A percentile compares a stretch with the other conserved stretches of the same genome.
These are phyloP conservation scores for Papilionanthe hybrid DNA, from an alignment of 116 monocot species.

Conservation along the genomic window DNA sequence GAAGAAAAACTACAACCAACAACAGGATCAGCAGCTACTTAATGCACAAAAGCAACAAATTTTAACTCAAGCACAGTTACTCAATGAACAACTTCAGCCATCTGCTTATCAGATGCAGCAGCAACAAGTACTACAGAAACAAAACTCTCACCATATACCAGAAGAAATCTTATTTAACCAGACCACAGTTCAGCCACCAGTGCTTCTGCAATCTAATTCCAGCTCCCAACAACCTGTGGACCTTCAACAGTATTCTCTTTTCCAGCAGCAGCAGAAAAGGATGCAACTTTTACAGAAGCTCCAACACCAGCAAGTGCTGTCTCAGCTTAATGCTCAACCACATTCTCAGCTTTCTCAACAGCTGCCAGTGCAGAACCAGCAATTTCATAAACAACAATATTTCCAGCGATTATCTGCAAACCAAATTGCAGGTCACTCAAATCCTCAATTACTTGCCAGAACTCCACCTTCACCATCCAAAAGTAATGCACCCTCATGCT, in stretches of 20 bases:
- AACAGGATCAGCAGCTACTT: not conserved
- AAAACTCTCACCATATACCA: not conserved
- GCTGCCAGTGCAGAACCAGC: conserved; percentile 10
- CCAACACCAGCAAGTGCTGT: conserved; percentile 45
- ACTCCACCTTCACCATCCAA: conserved; percentile 15
- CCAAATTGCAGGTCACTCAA: conserved; percentile 19
- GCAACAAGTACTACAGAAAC: conserved; percentile 17
- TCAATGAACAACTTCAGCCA: conserved; percentile 1
- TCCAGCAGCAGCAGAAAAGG: conserved; percentile 34
- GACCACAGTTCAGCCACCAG: not conserved
- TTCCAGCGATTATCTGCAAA: conserved; percentile 15
- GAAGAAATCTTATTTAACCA: not conserved
- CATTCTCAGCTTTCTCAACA: conserved; percentile 35
- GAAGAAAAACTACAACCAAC: not conserved
- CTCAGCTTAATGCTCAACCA: conserved; percentile 35
- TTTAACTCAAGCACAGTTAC: not conserved
- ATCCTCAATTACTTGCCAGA: conserved; percentile 24
- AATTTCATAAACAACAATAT: not conserved
- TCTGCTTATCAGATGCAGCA: conserved; percentile 6
- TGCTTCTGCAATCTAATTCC: conserved; percentile 12
- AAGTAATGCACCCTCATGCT: conserved; percentile 35
- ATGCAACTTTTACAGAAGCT: conserved; percentile 35
- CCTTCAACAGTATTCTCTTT: conserved; percentile 7
- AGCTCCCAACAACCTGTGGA: conserved; percentile 16
- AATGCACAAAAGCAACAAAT: not conserved